phyloP scores from a whole-genome alignment of 2,329 filamentous ascomycete species.

The Cercospora sojina region DNA sequence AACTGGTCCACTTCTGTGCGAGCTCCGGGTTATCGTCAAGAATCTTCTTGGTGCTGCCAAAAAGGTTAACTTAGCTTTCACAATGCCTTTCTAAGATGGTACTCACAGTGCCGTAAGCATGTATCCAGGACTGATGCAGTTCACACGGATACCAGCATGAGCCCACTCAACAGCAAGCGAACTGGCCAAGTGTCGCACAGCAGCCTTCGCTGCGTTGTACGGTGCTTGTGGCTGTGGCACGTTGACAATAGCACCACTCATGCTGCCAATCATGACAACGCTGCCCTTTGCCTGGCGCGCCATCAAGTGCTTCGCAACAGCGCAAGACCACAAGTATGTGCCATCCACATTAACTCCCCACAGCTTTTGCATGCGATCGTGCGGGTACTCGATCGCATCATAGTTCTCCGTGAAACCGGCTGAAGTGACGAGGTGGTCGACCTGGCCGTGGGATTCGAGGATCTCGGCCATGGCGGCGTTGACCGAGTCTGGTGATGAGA shows the following conservation, averaged over 20 bases:
- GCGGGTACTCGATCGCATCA: slow-evolving; percentile 84
- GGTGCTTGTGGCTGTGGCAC: slow-evolving; percentile 90
- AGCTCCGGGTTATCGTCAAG: slow-evolving; percentile 89
- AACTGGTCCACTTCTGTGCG: slow-evolving; percentile 82
- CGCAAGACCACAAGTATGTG: slow-evolving; percentile 83
- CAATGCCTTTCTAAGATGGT: neutral
- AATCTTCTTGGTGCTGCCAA: slow-evolving; percentile 79
- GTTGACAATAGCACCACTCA: slow-evolving; percentile 92
- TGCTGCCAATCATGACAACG: slow-evolving; percentile 94
- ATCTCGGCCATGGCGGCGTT: slow-evolving; percentile 70
- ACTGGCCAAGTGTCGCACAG: slow-evolving; percentile 80
- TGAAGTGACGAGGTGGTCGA: slow-evolving; percentile 92
- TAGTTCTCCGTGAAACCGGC: slow-evolving; percentile 97
- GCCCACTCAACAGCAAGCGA: slow-evolving; percentile 95
- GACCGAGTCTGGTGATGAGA: slow-evolving; percentile 77
- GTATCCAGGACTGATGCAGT: slow-evolving; percentile 93
- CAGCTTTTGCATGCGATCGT: slow-evolving; percentile 87
- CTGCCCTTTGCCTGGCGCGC: slow-evolving; percentile 73
- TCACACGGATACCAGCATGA: slow-evolving; percentile 80
- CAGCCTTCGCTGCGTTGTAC: slow-evolving; percentile 92
- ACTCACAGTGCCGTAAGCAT: slow-evolving; percentile 91
- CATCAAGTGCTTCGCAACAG: slow-evolving; percentile 85
- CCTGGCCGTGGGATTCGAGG: slow-evolving; percentile 68
- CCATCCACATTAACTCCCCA: slow-evolving; percentile 94
- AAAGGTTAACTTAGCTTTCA: slow-evolving; percentile 9